Base-by-base conservation (phyloP, 2,329 filamentous ascomycete genomes). In the Sporothrix inflata region DNA sequence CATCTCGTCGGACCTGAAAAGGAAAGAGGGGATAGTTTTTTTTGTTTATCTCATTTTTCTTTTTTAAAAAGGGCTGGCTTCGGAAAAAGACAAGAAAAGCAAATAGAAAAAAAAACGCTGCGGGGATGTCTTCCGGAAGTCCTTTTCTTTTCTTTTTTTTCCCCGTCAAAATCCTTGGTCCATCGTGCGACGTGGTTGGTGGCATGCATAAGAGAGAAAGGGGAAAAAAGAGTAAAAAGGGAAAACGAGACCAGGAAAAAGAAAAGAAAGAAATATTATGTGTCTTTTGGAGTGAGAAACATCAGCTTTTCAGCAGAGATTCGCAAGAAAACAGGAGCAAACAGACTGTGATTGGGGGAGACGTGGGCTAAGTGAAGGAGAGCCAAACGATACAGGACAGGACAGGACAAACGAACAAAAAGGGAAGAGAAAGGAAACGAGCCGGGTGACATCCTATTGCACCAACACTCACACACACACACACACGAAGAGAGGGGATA, bases 141-240 rank as follows among this genome's bases (percentile, higher is more conserved):
- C 27, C 30, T 47, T 66, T 21, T 19, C 30, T 47, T 66, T 30
- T 66, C 21, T 16, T 47, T 66, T 30, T 11, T 47, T 65, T 65
- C 47, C 30, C 14, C 14, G 21, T 42, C 38, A n/a, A 30, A 34
- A 19, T 63, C 7, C 21, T n/a, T 34, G 14, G 24, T 42, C 12
- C 40, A 49, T 16, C 24, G 42, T 49, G 60, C 63, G 63, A 49
- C 63, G 63, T 66, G 63, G 60, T 45, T 65, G 60, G 27, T 40
- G 34, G 55, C 40, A 65, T 65, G 60, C 60, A 65, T 42, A 38
- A 27, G 47, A 55, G 34, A 57, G 60, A 45, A 65, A 9, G 45
- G 60, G 60, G 21, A 19, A 27, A 24, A 55, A 14, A 2, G 7
- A 24, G 51, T 4, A 21, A 30, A 40, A 45, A 45, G 21, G 14